A percentile compares a stretch with the other conserved stretches of the same genome.
Evolutionary conservation across 139 green algal genomes (phyloP).

Genomic region (Astrephomene gubernaculifera): DNA sequence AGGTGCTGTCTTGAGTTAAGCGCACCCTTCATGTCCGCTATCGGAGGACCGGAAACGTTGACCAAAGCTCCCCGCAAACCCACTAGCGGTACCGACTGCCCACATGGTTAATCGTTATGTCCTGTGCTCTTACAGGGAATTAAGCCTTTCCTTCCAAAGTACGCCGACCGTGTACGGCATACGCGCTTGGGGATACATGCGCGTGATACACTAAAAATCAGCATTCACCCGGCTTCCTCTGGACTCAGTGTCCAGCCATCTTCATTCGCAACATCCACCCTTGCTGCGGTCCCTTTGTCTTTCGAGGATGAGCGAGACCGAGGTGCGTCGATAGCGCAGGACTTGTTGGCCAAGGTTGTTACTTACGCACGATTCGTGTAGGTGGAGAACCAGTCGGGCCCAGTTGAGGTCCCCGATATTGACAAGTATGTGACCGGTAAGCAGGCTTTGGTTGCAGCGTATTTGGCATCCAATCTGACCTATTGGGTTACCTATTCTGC

Average conservation of each 20-base stretch:
- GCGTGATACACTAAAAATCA: background rate
- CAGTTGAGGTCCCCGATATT: conserved; percentile 37
- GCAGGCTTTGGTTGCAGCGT: background rate
- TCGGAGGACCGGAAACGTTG: no score
- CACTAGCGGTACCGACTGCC: no score
- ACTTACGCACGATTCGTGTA: background rate
- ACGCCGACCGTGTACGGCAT: conserved; percentile 11
- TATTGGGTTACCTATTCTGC: no score
- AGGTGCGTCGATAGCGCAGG: conserved; percentile 20
- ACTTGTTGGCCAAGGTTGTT: background rate
- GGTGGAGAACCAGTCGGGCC: conserved; percentile 4
- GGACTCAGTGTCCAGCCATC: conserved; percentile 30
- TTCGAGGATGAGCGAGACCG: conserved; percentile 17
- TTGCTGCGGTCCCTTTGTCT: background rate
- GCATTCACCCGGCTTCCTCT: conserved; percentile 23
- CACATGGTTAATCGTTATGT: no score
- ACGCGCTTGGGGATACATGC: background rate
- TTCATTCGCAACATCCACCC: conserved; percentile 5
- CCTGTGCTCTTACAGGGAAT: no score
- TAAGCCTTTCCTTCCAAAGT: no score
- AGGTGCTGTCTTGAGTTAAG: no score
- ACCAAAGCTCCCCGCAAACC: no score
- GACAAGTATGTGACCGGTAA: conserved; percentile 34
- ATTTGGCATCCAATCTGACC: no score
- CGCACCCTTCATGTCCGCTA: no score